Percentiles rank a stretch among this genome's conserved stretches.
These are phyloP conservation scores for Gracilaria gracilis DNA, from an alignment of 23 red algal species.

Conservation along the genomic window DNA sequence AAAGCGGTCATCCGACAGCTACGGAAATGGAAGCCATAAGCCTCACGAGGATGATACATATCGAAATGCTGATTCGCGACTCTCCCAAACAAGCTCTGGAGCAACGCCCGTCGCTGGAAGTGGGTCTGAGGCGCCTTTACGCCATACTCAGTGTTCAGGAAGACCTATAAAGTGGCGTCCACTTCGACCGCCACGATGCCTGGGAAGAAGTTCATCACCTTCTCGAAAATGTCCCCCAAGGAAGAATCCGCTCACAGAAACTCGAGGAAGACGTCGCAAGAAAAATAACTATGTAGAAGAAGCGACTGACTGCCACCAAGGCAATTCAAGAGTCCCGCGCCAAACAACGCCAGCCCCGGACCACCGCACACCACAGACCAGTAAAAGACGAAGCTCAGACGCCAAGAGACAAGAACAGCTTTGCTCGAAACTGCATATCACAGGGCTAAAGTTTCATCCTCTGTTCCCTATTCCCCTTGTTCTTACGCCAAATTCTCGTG, in stretches of 20 bases:
- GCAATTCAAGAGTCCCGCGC: background rate
- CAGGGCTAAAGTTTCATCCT: too few relatives aligned
- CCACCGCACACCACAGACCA: background rate
- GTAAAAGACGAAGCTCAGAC: background rate
- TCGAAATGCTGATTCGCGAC: conserved; percentile 9
- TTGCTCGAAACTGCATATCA: too few relatives aligned
- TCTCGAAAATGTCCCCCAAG: too few relatives aligned
- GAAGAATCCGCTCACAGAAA: background rate
- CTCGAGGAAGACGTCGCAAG: background rate
- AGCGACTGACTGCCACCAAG: background rate
- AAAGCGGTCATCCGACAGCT: background rate
- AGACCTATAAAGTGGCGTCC: background rate
- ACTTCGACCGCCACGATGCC: background rate
- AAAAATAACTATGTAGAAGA: background rate
- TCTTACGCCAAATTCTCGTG: too few relatives aligned
- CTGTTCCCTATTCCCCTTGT: too few relatives aligned
- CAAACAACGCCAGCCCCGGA: too few relatives aligned
- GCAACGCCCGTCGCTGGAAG: conserved; percentile 1
- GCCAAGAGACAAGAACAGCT: too few relatives aligned
- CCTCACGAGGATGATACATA: conserved; percentile 14
- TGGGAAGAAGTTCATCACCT: conserved; percentile 4
- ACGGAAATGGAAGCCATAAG: conserved; percentile 2
- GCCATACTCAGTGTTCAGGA: conserved; percentile 7
- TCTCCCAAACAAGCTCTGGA: background rate
- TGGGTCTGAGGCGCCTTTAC: conserved; percentile 17